phyloP scores from a whole-genome alignment of 2,329 filamentous ascomycete species.

The Venturiaceae sp. region DNA sequence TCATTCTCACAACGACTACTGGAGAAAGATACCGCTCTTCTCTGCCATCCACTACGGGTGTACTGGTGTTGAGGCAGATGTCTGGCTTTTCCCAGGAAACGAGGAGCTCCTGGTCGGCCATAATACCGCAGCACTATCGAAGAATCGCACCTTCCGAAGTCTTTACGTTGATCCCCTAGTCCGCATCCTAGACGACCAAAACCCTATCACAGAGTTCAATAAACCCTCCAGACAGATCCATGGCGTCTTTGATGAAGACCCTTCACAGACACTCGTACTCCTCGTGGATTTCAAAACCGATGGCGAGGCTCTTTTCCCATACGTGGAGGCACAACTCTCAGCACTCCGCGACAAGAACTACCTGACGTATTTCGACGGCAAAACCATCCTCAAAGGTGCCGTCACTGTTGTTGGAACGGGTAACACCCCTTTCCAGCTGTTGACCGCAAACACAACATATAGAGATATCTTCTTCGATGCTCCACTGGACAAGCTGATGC shows the following conservation, averaged over 20 bases:
- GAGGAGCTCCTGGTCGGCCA: constrained; percentile 48
- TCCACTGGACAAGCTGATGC: constrained; percentile 29
- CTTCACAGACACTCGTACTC: constrained; percentile 38
- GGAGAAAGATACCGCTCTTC: constrained; percentile 43
- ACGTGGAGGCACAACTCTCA: constrained; percentile 30
- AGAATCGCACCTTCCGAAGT: constrained; percentile 36
- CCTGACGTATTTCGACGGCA: constrained; percentile 41
- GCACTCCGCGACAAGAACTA: constrained; percentile 39
- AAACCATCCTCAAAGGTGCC: constrained; percentile 28
- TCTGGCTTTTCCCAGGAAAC: constrained; percentile 43
- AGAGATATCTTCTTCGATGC: constrained; percentile 49
- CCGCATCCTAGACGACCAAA: constrained; percentile 39
- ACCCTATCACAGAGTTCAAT: constrained; percentile 29
- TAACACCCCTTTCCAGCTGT: constrained; percentile 39
- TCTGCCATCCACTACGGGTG: constrained; percentile 46
- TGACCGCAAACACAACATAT: constrained; percentile 36
- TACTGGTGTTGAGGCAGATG: constrained; percentile 46
- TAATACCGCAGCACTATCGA: constrained; percentile 34
- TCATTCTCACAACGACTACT: constrained; percentile 52
- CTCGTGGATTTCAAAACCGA: constrained; percentile 42
- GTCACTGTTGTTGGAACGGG: constrained; percentile 46
- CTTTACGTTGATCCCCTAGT: constrained; percentile 45
- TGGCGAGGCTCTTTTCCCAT: constrained; percentile 25
- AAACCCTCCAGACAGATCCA: constrained; percentile 18
- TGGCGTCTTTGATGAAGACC: constrained; percentile 42